Base-by-base conservation (phyloP, 768 basidiomycete genomes). In the Auricularia sp. region DNA sequence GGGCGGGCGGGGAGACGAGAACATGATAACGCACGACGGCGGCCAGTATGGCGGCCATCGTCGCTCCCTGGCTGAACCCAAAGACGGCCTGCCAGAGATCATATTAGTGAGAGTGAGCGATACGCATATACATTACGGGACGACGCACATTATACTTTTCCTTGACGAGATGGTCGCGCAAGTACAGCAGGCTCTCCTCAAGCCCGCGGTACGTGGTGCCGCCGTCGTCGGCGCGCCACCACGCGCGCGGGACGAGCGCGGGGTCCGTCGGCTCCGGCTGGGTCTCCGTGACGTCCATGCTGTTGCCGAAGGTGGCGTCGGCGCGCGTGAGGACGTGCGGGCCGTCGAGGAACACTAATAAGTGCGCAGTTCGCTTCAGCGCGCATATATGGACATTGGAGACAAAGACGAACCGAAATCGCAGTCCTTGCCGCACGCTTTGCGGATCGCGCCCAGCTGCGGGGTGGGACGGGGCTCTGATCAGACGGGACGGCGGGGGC, bases 61-160 rank as follows among this genome's bases (percentile, higher is more conserved):
- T 84, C 16, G 88, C 91, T 16, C 91, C 91, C 75, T 94, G 92
- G 67, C 89, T 91, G 72, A 92, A 92, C 5, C 90, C 90, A 70
- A 92, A 81, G 7, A 92, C 82, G 34, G 89, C 90, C 89, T 92
- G 69, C 21, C 51, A 45, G 63, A 42, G n/a, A 6, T 10, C 62
- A 11, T 13, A 35, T 3, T 54, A 44, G 35, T 62, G 3, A 0
- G 29, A 35, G 18, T 16, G 3, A 29, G 24, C 0, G 8, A 21
- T 29, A 29, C 29, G 29, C 29, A 29, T 29, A 29, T 29, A 29
- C 29, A 29, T 1, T 8, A n/a, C 16, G 29, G 68, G 14, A 63
- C 21, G 14, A 63, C 21, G 66, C 67, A 89, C 90, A 75, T 90
- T 85, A 74, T 88, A 92, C 39, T 71, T 82, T 66, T 85, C 81